Percentiles rank a stretch among this genome's conserved stretches.
Conservation (phyloP, 1,139 yeast genomes). For the Suhomyces terraborum region DNA sequence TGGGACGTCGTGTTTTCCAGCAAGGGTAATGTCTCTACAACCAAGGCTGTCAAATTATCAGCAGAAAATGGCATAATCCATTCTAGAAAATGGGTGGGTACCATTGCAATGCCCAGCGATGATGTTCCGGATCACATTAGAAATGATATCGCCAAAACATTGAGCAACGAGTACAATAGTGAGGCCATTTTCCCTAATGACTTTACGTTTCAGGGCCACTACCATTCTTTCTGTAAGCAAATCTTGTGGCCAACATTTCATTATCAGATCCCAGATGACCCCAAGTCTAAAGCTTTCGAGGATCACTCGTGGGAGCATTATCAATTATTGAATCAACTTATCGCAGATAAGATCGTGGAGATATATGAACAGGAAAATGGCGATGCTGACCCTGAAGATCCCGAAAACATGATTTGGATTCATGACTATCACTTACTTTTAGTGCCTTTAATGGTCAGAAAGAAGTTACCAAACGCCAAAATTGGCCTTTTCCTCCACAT, state of each 20-base stretch:
- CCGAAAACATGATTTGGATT: constrained; percentile 70
- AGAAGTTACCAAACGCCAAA: constrained; percentile 74
- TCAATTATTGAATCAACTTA: constrained; percentile 67
- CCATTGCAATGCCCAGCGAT: constrained; percentile 89
- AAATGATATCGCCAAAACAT: constrained; percentile 45
- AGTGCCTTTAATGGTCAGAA: constrained; percentile 83
- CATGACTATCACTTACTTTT: constrained; percentile 91
- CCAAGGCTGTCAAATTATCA: constrained; percentile 79
- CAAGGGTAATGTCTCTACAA: constrained; percentile 88
- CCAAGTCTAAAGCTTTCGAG: constrained; percentile 91
- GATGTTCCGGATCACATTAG: constrained; percentile 62
- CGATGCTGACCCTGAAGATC: constrained; percentile 49
- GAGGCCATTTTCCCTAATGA: constrained; percentile 76
- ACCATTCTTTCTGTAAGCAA: constrained; percentile 86
- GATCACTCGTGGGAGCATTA: constrained; percentile 94
- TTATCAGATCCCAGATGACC: constrained; percentile 94
- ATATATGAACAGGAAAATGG: constrained; percentile 53
- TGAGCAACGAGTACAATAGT: constrained; percentile 53
- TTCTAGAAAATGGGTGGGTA: constrained; percentile 77
- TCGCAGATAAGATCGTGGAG: constrained; percentile 75
- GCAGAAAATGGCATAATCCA: constrained; percentile 48
- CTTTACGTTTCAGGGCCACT: constrained; percentile 82
- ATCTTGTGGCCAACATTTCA: constrained; percentile 97
- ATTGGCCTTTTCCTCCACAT: constrained; percentile 93
- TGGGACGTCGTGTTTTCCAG: constrained; percentile 71